These are phyloP conservation scores for Ogataea paraovalis DNA, from an alignment of 805 yeast genomes.

Conservation along the genomic window DNA sequence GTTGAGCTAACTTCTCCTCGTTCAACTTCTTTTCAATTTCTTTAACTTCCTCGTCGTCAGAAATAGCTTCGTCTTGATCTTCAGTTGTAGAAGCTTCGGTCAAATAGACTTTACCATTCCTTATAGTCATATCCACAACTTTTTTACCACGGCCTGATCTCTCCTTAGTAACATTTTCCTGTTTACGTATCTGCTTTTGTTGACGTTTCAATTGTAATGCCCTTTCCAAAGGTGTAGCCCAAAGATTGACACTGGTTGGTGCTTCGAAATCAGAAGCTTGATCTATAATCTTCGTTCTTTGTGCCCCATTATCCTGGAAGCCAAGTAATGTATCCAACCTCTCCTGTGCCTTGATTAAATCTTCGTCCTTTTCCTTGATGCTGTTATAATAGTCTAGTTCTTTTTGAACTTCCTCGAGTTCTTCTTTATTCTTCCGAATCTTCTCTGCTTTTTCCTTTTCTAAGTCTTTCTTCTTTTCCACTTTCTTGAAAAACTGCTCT, in stretches of 20 bases:
- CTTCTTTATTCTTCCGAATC: conserved; percentile 35
- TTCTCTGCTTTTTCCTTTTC: conserved; percentile 33
- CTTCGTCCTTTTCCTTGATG: conserved; percentile 46
- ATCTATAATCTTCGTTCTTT: conserved; percentile 88
- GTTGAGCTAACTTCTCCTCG: conserved; percentile 28
- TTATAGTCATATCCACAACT: conserved; percentile 72
- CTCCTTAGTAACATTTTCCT: conserved; percentile 53
- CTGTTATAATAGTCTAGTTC: conserved; percentile 42
- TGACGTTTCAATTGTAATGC: conserved; percentile 85
- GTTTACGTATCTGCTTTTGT: conserved; percentile 65
- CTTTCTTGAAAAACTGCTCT: conserved; percentile 55
- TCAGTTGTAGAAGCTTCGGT: conserved; percentile 39
- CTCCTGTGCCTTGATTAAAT: conserved; percentile 64
- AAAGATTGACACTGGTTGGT: conserved; percentile 50
- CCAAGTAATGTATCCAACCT: conserved; percentile 68
- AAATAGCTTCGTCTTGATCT: conserved; percentile 23
- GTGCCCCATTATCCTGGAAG: conserved; percentile 83
- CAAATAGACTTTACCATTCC: conserved; percentile 74
- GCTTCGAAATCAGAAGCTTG: conserved; percentile 85
- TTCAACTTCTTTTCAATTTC: conserved; percentile 33
- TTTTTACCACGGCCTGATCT: conserved; percentile 71
- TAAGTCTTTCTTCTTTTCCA: conserved; percentile 46
- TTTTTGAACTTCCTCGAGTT: conserved; percentile 37
- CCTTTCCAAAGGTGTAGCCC: conserved; percentile 86
- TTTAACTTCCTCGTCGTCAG: conserved; percentile 35